Base-by-base conservation (phyloP, 2,329 filamentous ascomycete genomes). In the Pseudocercospora ulei region DNA sequence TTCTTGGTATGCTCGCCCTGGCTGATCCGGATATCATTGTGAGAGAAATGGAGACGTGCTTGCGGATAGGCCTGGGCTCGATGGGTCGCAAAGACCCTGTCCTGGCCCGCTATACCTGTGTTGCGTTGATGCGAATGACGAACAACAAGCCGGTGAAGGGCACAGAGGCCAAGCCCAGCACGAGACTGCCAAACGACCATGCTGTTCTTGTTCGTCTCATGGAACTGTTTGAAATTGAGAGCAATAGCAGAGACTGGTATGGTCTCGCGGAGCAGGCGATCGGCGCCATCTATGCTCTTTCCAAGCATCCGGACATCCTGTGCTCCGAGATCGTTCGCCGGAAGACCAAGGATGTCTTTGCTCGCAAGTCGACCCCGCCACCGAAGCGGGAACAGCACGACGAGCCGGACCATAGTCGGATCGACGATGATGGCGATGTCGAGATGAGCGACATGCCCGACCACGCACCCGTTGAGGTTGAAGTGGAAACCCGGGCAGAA, bases 241-340 rank as follows among this genome's bases (percentile, higher is more conserved):
- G 85, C 0, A 80, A 93, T 43, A 93, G 80, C 65, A 90, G 92
- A 57, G 90, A 98, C 59, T 98, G 90, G 70, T 73, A 83, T 53
- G 90, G 90, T 3, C 79, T 96, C 27, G 87, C 90, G 12, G 92
- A 98, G 59, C 90, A 98, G 63, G 88, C 90, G 5, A 84, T 98
- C 58, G 83, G 82, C 50, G 90, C 90, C 31, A 95, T 98, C 34
- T 98, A 98, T 55, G 78, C 84, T 17, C 70, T 98, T 9, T 86
- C 90, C 1, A 93, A 90, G 59, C 87, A 96, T 57, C 90, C 90
- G 0, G 90, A 98, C 57, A 82, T 80, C 2, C 71, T 98, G 4
- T 96, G 87, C 61, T 92, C 90, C 0, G 84, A 94, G 41, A 80
- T 96, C 8, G 73, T 98, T 33, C 76, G 84, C 39, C 76, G 83